A percentile compares a stretch with the other conserved stretches of the same genome.
These are phyloP conservation scores for Suillus tomentosus DNA, from an alignment of 768 basidiomycete genomes.

Conservation along the genomic window DNA sequence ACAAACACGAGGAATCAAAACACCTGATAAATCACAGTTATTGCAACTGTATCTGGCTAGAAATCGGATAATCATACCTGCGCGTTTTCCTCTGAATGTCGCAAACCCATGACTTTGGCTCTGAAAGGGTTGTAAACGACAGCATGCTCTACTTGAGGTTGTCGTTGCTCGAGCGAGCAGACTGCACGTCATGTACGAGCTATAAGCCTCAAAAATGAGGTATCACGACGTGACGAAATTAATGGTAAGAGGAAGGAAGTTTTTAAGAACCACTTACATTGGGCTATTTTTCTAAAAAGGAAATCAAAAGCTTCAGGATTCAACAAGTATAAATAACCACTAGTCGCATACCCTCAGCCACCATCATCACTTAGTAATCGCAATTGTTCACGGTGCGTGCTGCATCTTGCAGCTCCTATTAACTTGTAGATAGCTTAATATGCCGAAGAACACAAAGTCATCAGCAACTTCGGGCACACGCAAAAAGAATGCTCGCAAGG, in stretches of 20 bases:
- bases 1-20: background rate
- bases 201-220: constrained; percentile 10
- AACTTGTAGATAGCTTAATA: constrained; percentile 20
- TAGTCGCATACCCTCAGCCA: constrained; percentile 4
- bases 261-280: constrained; percentile 3
- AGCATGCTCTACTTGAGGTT: constrained; percentile 6
- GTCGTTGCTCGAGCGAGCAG: constrained; percentile 8
- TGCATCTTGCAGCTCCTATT: background rate
- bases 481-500: constrained; percentile 90
- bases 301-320: constrained; percentile 6
- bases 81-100: background rate
- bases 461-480: constrained; percentile 86
- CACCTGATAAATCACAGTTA: background rate
- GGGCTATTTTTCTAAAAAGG: constrained; percentile 2
- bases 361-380: background rate
- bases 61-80: background rate
- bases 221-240: constrained; percentile 2
- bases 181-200: constrained; percentile 10
- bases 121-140: background rate
- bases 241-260: constrained; percentile 10
- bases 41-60: too few relatives aligned
- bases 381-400: background rate
- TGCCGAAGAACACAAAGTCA: constrained; percentile 59
- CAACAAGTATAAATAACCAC: constrained; percentile 6
- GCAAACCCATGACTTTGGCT: constrained; percentile 7